Percentiles rank a stretch among this genome's conserved stretches.
These are phyloP conservation scores for Diaporthe ampelina DNA, from an alignment of 2,329 filamentous ascomycete genomes.

Conservation along the genomic window DNA sequence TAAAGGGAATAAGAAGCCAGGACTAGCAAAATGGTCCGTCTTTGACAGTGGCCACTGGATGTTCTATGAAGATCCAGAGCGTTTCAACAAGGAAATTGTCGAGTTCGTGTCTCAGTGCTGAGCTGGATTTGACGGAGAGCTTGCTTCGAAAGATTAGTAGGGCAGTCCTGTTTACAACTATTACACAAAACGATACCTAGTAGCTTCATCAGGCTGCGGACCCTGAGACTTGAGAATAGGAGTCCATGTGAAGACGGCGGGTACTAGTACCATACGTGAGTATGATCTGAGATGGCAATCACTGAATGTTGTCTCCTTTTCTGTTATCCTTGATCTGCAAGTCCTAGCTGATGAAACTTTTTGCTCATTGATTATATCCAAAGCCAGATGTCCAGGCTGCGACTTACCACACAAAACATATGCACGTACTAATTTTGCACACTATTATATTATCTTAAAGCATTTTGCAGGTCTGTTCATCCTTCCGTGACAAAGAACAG, in stretches of 20 bases:
- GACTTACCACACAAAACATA: not conserved
- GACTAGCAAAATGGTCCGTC: conserved; percentile 47
- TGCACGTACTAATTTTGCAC: not conserved
- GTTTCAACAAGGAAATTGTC: conserved; percentile 53
- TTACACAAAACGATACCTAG: not conserved
- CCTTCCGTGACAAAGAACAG: not conserved
- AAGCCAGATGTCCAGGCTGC: not conserved
- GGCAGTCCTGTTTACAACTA: not conserved
- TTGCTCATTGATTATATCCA: not conserved
- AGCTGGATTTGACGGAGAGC: not conserved
- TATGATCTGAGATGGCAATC: no score
- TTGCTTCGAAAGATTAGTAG: no score
- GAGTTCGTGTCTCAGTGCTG: conserved; percentile 46
- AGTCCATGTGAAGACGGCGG: no score
- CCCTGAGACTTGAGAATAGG: not conserved
- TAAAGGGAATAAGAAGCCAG: conserved; percentile 42
- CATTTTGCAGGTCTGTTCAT: not conserved
- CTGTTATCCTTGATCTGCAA: not conserved
- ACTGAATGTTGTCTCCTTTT: not conserved
- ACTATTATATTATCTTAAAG: not conserved
- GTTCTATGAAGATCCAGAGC: conserved; percentile 56
- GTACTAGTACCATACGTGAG: no score
- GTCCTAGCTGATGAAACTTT: not conserved
- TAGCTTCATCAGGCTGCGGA: not conserved
- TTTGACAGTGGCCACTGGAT: conserved; percentile 57